Percentiles rank a stretch among this genome's conserved stretches.
Conservation (phyloP, 2,329 filamentous ascomycete genomes). For the Sporothrix pallida region DNA sequence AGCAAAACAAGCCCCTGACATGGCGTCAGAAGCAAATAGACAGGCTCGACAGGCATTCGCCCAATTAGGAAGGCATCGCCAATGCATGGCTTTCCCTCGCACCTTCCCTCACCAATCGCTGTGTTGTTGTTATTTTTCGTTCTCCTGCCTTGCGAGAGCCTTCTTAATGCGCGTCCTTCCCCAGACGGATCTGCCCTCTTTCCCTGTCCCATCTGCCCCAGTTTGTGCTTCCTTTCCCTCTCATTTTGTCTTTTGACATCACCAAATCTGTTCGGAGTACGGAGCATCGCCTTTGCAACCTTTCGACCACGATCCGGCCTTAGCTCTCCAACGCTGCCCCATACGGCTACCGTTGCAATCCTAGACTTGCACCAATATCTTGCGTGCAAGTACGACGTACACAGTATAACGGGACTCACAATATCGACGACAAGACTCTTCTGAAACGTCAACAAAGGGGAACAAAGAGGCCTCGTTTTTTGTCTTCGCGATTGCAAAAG, state of each 20-base stretch:
- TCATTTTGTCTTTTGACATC: neutral
- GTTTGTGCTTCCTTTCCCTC: neutral
- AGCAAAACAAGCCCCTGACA: constrained; percentile 28
- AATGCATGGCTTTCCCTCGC: constrained; percentile 15
- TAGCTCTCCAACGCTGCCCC: constrained; percentile 5
- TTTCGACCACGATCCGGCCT: neutral
- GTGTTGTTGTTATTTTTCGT: constrained; percentile 14
- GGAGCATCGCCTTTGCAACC: neutral
- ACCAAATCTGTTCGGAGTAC: neutral
- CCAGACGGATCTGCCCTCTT: constrained; percentile 3
- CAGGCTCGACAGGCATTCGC: neutral
- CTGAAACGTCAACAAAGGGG: neutral
- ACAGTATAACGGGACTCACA: neutral
- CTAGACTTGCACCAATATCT: neutral
- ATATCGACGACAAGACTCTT: neutral
- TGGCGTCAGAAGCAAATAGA: constrained; percentile 10
- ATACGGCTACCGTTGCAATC: neutral
- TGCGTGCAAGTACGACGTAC: neutral
- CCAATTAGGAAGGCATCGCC: constrained; percentile 26
- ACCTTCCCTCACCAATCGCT: constrained; percentile 21
- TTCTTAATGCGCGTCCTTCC: neutral
- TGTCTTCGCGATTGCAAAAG: neutral
- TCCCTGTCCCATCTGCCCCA: neutral
- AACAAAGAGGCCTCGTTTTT: neutral
- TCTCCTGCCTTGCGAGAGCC: neutral